Percentiles rank a stretch among this genome's conserved stretches.
Evolutionary conservation across 176 grass and related monocot genomes (phyloP).

Genomic region (Secale cereale): DNA sequence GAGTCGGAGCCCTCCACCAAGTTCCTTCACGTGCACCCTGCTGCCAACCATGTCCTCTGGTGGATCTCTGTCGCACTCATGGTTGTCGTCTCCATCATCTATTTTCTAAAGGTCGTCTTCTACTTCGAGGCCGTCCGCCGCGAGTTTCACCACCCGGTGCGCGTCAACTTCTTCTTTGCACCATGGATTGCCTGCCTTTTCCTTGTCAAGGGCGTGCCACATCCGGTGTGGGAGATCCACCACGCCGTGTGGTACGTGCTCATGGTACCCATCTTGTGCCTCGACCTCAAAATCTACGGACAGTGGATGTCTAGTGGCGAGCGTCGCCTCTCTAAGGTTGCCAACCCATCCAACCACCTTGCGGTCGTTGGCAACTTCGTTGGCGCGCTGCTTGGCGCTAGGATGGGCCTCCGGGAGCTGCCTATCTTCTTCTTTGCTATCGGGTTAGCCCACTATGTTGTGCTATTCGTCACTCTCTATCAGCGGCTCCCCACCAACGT

Average conservation of each 20-base stretch:
- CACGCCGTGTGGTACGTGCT: constrained; percentile 53
- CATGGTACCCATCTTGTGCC: constrained; percentile 41
- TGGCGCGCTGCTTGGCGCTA: constrained; percentile 55
- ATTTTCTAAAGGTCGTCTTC: constrained; percentile 43
- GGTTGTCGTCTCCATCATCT: constrained; percentile 22
- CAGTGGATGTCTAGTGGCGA: constrained; percentile 83
- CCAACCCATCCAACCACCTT: constrained; percentile 73
- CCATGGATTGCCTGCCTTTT: constrained; percentile 59
- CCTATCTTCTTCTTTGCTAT: constrained; percentile 66
- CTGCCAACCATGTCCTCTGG: constrained; percentile 39
- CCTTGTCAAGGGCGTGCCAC: constrained; percentile 19
- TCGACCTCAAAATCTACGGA: constrained; percentile 79
- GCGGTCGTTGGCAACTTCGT: constrained; percentile 56
- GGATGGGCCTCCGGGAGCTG: constrained; percentile 52
- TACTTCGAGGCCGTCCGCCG: constrained; percentile 49
- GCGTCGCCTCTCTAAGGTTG: constrained; percentile 65
- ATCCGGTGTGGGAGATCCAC: background rate
- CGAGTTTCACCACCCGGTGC: constrained; percentile 46
- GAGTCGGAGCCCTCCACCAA: constrained; percentile 17
- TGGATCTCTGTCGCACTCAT: constrained; percentile 37
- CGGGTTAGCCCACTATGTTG: constrained; percentile 62
- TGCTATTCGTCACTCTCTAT: constrained; percentile 79
- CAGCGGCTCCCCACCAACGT: constrained; percentile 77
- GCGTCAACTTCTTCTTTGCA: constrained; percentile 61
- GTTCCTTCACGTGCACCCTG: constrained; percentile 35